A percentile compares a stretch with the other conserved stretches of the same genome.
phyloP scores from a whole-genome alignment of 2,329 filamentous ascomycete genomes.

The Pseudophaeomoniella oleicola region DNA sequence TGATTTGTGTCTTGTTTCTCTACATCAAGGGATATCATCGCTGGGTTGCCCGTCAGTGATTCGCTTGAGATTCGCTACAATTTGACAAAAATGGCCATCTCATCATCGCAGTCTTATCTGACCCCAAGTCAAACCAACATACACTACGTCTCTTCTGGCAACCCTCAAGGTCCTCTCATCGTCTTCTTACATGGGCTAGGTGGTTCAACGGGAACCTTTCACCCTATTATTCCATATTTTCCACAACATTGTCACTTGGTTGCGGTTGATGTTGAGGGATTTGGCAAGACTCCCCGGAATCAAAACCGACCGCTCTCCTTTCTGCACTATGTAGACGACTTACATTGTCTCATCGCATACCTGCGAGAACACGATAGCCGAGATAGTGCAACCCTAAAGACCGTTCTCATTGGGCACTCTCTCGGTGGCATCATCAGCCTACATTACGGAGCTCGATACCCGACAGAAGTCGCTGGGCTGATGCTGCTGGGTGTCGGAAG shows the following conservation, averaged over 20 bases:
- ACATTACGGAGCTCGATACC: slow-evolving; percentile 18
- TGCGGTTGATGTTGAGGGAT: slow-evolving; percentile 16
- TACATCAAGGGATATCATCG: no score
- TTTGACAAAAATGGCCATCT: no score
- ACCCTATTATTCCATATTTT: slow-evolving; percentile 9
- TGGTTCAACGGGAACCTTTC: slow-evolving; percentile 9
- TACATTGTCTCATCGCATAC: slow-evolving; percentile 13
- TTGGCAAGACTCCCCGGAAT: slow-evolving; percentile 12
- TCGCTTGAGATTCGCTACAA: no score
- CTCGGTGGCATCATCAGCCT: slow-evolving; percentile 21
- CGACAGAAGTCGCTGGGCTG: slow-evolving; percentile 13
- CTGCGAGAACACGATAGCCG: slow-evolving; percentile 4
- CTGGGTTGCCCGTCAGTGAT: no score
- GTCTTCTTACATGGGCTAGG: slow-evolving; percentile 17
- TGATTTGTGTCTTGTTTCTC: no score
- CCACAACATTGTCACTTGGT: slow-evolving; percentile 8
- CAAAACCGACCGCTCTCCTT: slow-evolving; percentile 8
- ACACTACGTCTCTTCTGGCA: slow-evolving; percentile 14
- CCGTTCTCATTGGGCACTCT: slow-evolving; percentile 20
- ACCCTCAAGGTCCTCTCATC: slow-evolving; percentile 10
- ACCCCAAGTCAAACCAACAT: slow-evolving; percentile 10
- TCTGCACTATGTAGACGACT: slow-evolving; percentile 13
- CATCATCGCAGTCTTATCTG: slow-evolving; percentile 2
- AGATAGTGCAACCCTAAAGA: background rate
- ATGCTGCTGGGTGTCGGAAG: slow-evolving; percentile 18